Conservation (phyloP, 2,329 filamentous ascomycete genomes). For the Exophiala viscosa region DNA sequence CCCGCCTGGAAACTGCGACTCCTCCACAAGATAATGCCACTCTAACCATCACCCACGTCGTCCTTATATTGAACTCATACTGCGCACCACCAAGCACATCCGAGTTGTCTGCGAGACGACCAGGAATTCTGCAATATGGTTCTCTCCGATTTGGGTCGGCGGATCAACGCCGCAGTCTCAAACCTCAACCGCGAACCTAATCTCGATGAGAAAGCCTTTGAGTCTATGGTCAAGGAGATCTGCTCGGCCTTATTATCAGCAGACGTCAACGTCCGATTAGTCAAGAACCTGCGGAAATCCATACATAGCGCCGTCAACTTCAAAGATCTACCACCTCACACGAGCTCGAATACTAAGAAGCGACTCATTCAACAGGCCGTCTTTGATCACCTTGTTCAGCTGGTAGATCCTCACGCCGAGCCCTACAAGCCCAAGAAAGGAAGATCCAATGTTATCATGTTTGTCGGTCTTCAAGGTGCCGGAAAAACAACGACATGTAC, state of each 20-base stretch:
- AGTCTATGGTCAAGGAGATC: slow-evolving; percentile 98
- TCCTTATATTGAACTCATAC: background rate
- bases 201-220: slow-evolving; percentile 97
- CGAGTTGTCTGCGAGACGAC: background rate
- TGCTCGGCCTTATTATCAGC: slow-evolving; percentile 92
- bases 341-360: slow-evolving; percentile 77
- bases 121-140: slow-evolving; percentile 63
- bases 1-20: background rate
- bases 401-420: slow-evolving; percentile 92
- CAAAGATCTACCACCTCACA: slow-evolving; percentile 81
- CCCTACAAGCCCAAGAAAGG: slow-evolving; percentile 97
- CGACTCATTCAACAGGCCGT: slow-evolving; percentile 96
- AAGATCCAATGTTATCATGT: slow-evolving; percentile 97
- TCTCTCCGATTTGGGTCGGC: slow-evolving; percentile 96
- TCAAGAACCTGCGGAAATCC: slow-evolving; percentile 84
- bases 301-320: slow-evolving; percentile 92
- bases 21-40: too few relatives aligned
- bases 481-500: slow-evolving; percentile 99
- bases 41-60: background rate
- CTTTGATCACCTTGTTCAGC: slow-evolving; percentile 91
- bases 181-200: slow-evolving; percentile 90
- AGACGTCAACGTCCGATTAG: slow-evolving; percentile 94
- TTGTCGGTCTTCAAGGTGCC: slow-evolving; percentile 94
- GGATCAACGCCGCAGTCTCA: slow-evolving; percentile 93
- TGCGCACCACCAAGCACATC: background rate